Evolutionary conservation across 192 early-diverging fungal genomes (phyloP).

Genomic region (Coemansia sp.): DNA sequence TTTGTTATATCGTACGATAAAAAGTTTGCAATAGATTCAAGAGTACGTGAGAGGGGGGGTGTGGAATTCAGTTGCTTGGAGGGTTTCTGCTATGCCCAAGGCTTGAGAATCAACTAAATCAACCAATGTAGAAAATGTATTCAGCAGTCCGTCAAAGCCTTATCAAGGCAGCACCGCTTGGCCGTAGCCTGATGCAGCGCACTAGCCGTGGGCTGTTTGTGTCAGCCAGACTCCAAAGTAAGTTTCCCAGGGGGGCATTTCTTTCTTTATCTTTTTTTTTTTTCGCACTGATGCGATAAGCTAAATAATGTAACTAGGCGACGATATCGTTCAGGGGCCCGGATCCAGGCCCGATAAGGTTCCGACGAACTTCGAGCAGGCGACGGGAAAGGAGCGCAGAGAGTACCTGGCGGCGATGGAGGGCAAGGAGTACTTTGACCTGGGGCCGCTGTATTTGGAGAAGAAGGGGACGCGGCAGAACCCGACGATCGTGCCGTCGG

Average conservation of each 20-base stretch:
- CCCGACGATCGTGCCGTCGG: conserved; percentile 83
- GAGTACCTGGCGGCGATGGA: conserved; percentile 82
- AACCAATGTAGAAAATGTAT: conserved; percentile 18
- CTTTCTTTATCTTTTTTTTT: no score
- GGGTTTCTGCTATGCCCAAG: no score
- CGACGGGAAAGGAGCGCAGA: conserved; percentile 86
- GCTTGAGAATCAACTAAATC: no score
- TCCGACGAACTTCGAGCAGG: conserved; percentile 82
- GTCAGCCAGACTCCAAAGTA: conserved; percentile 25
- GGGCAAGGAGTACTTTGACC: conserved; percentile 87
- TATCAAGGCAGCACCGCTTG: conserved; percentile 16
- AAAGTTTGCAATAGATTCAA: not conserved
- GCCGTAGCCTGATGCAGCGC: conserved; percentile 1
- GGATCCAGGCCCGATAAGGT: conserved; percentile 68
- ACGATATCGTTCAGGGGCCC: conserved; percentile 55
- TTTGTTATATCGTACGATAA: not conserved
- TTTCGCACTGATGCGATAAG: not conserved
- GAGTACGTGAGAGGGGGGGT: no score
- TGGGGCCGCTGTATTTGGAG: conserved; percentile 72
- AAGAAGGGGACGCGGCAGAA: conserved; percentile 76
- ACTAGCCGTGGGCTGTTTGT: conserved; percentile 28
- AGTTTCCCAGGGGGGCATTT: no score
- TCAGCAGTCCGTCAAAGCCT: conserved; percentile 39
- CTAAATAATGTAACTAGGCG: conserved; percentile 9
- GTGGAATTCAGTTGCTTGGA: no score